Percentiles rank a stretch among this genome's conserved stretches.
phyloP scores from a whole-genome alignment of 164 flowering plant genomes.

The Tetrastigma voinierianum region DNA sequence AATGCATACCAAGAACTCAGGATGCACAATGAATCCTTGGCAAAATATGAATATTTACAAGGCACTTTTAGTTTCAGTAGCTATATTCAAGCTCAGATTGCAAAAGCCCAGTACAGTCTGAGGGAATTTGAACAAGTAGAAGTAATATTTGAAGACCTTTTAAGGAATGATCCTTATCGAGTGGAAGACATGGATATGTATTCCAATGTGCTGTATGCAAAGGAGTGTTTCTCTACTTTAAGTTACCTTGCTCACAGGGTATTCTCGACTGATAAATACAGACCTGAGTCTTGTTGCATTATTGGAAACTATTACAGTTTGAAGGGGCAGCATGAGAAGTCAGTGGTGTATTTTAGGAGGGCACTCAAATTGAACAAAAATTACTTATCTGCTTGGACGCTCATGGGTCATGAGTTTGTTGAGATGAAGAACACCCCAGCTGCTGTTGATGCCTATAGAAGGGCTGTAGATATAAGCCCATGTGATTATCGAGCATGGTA shows the following conservation, averaged over 20 bases:
- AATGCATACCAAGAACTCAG: slow-evolving; percentile 86
- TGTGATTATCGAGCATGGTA: slow-evolving; percentile 99
- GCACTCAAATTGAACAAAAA: slow-evolving; percentile 86
- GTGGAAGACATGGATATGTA: slow-evolving; percentile 97
- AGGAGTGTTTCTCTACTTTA: slow-evolving; percentile 77
- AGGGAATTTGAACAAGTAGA: slow-evolving; percentile 93
- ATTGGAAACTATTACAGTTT: slow-evolving; percentile 96
- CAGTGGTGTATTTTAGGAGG: slow-evolving; percentile 88
- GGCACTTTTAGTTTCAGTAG: slow-evolving; percentile 74
- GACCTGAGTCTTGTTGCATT: slow-evolving; percentile 97
- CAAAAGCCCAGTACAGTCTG: slow-evolving; percentile 81
- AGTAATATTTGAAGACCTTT: slow-evolving; percentile 84
- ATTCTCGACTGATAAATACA: slow-evolving; percentile 83
- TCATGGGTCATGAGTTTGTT: slow-evolving; percentile 98
- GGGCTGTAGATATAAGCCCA: slow-evolving; percentile 91
- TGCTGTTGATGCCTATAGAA: slow-evolving; percentile 88
- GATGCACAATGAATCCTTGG: slow-evolving; percentile 73
- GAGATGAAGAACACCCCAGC: slow-evolving; percentile 98
- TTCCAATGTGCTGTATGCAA: slow-evolving; percentile 96
- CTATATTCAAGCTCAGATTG: slow-evolving; percentile 87
- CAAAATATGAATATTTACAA: slow-evolving; percentile 71
- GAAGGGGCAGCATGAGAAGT: slow-evolving; percentile 93
- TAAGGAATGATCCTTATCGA: slow-evolving; percentile 81
- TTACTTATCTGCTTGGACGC: slow-evolving; percentile 95
- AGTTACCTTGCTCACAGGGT: slow-evolving; percentile 95